Evolutionary conservation across 148 eudicot species (phyloP).

Genomic region (Rhododendron henanense): DNA sequence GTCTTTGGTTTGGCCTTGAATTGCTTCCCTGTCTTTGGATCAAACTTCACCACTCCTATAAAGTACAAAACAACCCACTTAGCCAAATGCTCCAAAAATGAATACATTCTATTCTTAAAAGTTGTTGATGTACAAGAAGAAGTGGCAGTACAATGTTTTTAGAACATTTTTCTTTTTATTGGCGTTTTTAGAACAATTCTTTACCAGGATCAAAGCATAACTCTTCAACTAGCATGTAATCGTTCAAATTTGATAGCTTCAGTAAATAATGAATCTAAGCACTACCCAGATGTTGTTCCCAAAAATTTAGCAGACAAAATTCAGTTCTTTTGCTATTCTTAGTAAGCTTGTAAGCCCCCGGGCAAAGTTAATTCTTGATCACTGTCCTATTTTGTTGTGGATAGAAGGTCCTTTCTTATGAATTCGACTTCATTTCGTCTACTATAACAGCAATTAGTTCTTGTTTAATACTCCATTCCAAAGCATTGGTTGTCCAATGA

Average conservation of each 20-base stretch:
- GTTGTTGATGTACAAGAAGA: neutral
- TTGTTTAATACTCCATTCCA: neutral
- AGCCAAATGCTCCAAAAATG: neutral
- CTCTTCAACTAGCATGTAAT: neutral
- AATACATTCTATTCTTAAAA: neutral
- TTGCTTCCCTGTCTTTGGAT: slow-evolving; percentile 29
- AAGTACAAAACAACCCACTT: neutral
- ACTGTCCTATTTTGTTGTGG: neutral
- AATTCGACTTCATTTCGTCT: neutral
- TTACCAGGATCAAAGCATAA: neutral
- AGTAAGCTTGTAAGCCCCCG: neutral
- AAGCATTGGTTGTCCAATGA: neutral
- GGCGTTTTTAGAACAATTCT: neutral
- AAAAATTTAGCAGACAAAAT: neutral
- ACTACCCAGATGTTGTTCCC: neutral
- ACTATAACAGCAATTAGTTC: neutral
- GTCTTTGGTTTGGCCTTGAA: slow-evolving; percentile 21
- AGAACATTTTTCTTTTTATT: neutral
- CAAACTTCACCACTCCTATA: slow-evolving; percentile 31
- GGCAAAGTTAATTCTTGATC: neutral
- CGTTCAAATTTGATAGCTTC: neutral
- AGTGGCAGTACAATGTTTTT: neutral
- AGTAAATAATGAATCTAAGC: neutral
- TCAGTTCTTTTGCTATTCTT: neutral
- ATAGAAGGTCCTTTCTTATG: neutral